These are phyloP conservation scores for Podila verticillata DNA, from an alignment of 192 early-diverging fungal genomes.

Conservation along the genomic window DNA sequence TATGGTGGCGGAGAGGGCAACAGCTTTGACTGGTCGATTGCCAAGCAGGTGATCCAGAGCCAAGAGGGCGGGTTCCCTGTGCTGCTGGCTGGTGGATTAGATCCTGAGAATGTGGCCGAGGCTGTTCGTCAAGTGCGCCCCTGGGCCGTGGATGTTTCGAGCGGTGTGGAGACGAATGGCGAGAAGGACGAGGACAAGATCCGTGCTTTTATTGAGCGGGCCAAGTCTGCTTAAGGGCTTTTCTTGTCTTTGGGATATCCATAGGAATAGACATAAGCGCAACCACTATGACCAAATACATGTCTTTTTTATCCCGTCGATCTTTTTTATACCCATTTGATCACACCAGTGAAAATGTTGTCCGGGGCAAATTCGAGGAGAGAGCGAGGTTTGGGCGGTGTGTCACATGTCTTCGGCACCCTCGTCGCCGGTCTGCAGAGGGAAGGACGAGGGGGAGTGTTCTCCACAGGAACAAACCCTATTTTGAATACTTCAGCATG, in stretches of 20 bases:
- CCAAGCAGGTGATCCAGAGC: constrained; percentile 55
- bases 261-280: too few relatives aligned
- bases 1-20: constrained; percentile 84
- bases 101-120: constrained; percentile 80
- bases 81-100: constrained; percentile 91
- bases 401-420: too few relatives aligned
- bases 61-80: constrained; percentile 71
- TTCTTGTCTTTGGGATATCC: not conserved
- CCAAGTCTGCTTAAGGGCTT: constrained; percentile 56
- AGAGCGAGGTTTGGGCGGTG: too few relatives aligned
- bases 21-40: constrained; percentile 89
- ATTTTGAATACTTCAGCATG: too few relatives aligned
- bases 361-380: too few relatives aligned
- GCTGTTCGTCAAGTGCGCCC: constrained; percentile 76
- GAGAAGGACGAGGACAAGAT: constrained; percentile 86
- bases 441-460: too few relatives aligned
- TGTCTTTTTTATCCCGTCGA: too few relatives aligned
- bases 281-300: too few relatives aligned
- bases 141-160: constrained; percentile 93
- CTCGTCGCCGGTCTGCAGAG: too few relatives aligned
- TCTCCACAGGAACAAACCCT: too few relatives aligned
- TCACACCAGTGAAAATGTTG: too few relatives aligned
- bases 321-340: too few relatives aligned
- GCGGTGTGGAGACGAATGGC: constrained; percentile 88
- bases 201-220: constrained; percentile 71